These are phyloP conservation scores for Heterobasidion parviporum DNA, from an alignment of 1,284 basidiomycete genomes.

Conservation along the genomic window DNA sequence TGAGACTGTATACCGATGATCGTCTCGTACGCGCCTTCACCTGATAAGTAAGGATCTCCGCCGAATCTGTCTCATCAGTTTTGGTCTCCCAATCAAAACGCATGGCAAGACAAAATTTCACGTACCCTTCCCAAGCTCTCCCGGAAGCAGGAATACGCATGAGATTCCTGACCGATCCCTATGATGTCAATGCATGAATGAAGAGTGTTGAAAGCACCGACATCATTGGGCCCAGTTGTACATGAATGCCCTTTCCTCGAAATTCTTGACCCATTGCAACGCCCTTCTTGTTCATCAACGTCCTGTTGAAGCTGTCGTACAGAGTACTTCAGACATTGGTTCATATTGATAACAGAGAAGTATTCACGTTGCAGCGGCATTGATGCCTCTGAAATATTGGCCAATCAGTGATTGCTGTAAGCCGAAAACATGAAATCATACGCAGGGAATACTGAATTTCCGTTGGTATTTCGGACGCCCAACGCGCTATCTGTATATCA, in stretches of 20 bases:
- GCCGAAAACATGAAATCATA: conserved; percentile 17
- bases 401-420: not conserved
- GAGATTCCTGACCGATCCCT: conserved; percentile 33
- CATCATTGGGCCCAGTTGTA: conserved; percentile 53
- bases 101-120: not conserved
- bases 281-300: conserved; percentile 55
- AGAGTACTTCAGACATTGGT: not conserved
- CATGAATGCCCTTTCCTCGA: conserved; percentile 58
- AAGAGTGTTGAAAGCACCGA: conserved; percentile 12
- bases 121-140: conserved; percentile 63
- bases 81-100: no score
- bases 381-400: conserved; percentile 44
- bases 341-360: not conserved
- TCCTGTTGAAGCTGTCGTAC: conserved; percentile 47
- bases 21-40: conserved; percentile 51
- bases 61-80: conserved; percentile 29
- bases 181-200: not conserved
- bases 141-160: conserved; percentile 56
- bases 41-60: conserved; percentile 54
- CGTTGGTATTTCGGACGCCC: conserved; percentile 57
- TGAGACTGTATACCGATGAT: conserved; percentile 52
- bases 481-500: conserved; percentile 37
- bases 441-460: conserved; percentile 66
- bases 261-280: conserved; percentile 64
- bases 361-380: conserved; percentile 50